A percentile compares a stretch with the other conserved stretches of the same genome.
phyloP scores from a whole-genome alignment of 2,329 filamentous ascomycete species.

The Cladorrhinum sp. region DNA sequence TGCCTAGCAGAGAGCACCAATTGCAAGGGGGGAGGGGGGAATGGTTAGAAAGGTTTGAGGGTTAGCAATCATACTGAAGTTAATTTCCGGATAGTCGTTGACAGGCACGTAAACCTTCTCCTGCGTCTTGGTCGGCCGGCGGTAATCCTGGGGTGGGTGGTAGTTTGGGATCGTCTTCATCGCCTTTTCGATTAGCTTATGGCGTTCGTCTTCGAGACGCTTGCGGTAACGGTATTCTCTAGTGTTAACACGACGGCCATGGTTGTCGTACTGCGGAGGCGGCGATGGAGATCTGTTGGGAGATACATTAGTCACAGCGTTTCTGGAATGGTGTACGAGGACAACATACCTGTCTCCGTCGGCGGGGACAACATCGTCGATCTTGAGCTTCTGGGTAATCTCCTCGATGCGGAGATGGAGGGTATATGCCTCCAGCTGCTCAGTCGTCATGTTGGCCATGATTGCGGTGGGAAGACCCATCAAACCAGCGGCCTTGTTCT shows the following conservation, averaged over 20 bases:
- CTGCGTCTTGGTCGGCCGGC: slow-evolving; percentile 98
- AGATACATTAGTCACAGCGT: slow-evolving; percentile 20
- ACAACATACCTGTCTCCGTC: slow-evolving; percentile 84
- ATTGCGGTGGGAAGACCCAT: slow-evolving; percentile 98
- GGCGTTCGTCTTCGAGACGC: slow-evolving; percentile 94
- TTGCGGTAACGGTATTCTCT: slow-evolving; percentile 98
- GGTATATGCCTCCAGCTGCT: slow-evolving; percentile 96
- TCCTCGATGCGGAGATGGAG: slow-evolving; percentile 96
- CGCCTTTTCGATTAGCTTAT: slow-evolving; percentile 97
- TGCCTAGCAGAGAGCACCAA: slow-evolving; percentile 47
- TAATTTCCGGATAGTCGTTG: slow-evolving; percentile 99
- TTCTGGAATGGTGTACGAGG: neutral
- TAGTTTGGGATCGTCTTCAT: slow-evolving; percentile 99
- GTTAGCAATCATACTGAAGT: slow-evolving; percentile 99
- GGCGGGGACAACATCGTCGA: slow-evolving; percentile 96
- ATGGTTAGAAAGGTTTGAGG: slow-evolving; percentile 79
- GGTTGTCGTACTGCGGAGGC: slow-evolving; percentile 97
- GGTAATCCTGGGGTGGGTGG: slow-evolving; percentile 96
- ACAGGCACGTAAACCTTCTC: slow-evolving; percentile 99
- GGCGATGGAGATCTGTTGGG: slow-evolving; percentile 81
- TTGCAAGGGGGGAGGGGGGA: slow-evolving; percentile 33
- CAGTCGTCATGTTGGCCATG: slow-evolving; percentile 94
- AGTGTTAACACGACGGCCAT: slow-evolving; percentile 98
- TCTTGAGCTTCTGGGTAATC: slow-evolving; percentile 98
- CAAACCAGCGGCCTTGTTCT: slow-evolving; percentile 97